Evolutionary conservation across 441 rosid species (phyloP).

Genomic region (Syzygium syzygioides): DNA sequence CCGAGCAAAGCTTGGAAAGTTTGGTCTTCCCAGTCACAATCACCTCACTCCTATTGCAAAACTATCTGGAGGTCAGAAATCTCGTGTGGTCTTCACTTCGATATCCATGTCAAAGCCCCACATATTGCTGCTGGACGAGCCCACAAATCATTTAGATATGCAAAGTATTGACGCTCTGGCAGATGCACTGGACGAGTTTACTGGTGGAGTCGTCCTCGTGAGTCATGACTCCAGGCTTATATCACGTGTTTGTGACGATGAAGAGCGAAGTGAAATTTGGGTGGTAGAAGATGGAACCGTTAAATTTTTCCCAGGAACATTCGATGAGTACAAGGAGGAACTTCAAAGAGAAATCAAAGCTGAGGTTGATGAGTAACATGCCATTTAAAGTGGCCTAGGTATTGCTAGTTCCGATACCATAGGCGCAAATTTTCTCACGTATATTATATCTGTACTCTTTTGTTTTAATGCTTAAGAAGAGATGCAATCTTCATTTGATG

Average conservation of each 20-base stretch:
- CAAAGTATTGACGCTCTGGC: slow-evolving; percentile 90
- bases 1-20: slow-evolving; percentile 91
- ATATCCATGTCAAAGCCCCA: slow-evolving; percentile 91
- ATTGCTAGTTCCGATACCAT: not conserved
- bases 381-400: slow-evolving; percentile 1
- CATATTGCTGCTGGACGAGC: slow-evolving; percentile 81
- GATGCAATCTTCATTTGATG: not conserved
- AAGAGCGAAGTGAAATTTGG: slow-evolving; percentile 81
- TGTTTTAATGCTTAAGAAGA: not conserved
- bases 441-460: not conserved
- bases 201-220: slow-evolving; percentile 86
- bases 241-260: slow-evolving; percentile 74
- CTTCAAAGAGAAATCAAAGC: slow-evolving; percentile 75
- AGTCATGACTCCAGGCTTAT: slow-evolving; percentile 93
- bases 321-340: slow-evolving; percentile 81
- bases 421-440: not conserved
- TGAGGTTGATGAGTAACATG: slow-evolving; percentile 70
- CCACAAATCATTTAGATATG: slow-evolving; percentile 93
- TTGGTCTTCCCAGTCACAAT: slow-evolving; percentile 82
- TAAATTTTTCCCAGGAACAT: slow-evolving; percentile 48
- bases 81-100: slow-evolving; percentile 85
- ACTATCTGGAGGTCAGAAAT: slow-evolving; percentile 87
- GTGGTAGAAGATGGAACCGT: slow-evolving; percentile 80
- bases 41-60: slow-evolving; percentile 81
- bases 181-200: slow-evolving; percentile 79